These are phyloP conservation scores for Sesbania bispinosa DNA, from an alignment of 306 rosid species.

Conservation along the genomic window DNA sequence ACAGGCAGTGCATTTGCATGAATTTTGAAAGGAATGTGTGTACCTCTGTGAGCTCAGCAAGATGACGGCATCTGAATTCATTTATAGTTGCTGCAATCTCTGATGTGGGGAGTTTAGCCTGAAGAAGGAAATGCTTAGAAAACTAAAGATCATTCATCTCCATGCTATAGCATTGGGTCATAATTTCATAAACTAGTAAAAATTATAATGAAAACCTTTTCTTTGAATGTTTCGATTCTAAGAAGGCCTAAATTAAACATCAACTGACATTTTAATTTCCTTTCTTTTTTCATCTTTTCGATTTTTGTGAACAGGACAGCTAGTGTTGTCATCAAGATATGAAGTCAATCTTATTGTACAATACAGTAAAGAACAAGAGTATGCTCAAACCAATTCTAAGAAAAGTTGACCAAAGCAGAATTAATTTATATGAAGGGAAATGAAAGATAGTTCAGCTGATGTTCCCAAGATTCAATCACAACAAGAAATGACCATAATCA, in stretches of 20 bases:
- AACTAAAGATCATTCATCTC: conserved; percentile 7
- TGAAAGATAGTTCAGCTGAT: background rate
- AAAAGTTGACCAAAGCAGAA: background rate
- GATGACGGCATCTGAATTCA: conserved; percentile 90
- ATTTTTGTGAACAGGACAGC: conserved; percentile 4
- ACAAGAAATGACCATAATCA: background rate
- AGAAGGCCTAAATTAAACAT: background rate
- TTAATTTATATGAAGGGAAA: background rate
- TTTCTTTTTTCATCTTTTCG: background rate
- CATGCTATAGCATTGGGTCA: conserved; percentile 3
- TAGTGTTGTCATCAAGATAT: conserved; percentile 9
- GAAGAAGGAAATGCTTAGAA: conserved; percentile 25
- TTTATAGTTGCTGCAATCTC: conserved; percentile 95
- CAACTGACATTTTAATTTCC: conserved; percentile 11
- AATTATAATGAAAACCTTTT: background rate
- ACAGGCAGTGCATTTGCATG: background rate
- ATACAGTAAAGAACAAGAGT: background rate
- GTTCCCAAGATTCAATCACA: background rate
- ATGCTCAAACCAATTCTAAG: conserved; percentile 4
- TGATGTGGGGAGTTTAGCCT: conserved; percentile 92
- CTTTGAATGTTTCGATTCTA: background rate
- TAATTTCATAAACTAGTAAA: conserved; percentile 10
- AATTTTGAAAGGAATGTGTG: background rate
- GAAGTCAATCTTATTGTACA: background rate
- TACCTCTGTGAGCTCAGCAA: conserved; percentile 96